Evolutionary conservation across 2,329 filamentous ascomycete genomes (phyloP).

Genomic region (Phialocephala sp.): DNA sequence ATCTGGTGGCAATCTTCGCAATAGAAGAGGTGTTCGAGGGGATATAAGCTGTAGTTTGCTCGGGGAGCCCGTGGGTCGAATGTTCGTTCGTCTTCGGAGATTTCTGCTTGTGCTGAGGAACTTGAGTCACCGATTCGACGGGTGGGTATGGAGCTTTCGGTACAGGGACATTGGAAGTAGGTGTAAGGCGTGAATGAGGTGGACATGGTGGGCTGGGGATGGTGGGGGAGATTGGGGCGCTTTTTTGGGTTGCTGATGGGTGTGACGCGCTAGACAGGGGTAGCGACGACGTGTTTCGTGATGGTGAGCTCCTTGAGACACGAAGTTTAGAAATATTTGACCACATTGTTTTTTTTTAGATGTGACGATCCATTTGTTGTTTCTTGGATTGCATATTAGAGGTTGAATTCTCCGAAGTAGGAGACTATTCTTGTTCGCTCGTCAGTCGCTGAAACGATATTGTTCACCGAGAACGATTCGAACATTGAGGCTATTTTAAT

Average conservation of each 20-base stretch:
- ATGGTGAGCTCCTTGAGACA: neutral
- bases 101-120: slow-evolving; percentile 42
- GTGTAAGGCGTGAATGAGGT: slow-evolving; percentile 63
- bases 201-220: slow-evolving; percentile 48
- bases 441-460: neutral
- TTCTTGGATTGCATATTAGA: no score
- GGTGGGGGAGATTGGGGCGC: slow-evolving; percentile 9
- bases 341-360: no score
- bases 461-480: neutral
- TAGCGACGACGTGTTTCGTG: slow-evolving; percentile 9
- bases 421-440: no score
- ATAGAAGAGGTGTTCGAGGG: slow-evolving; percentile 91
- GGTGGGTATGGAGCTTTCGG: slow-evolving; percentile 49
- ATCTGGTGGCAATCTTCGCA: slow-evolving; percentile 98
- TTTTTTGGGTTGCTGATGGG: slow-evolving; percentile 17
- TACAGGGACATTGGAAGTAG: slow-evolving; percentile 71
- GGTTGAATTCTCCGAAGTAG: no score
- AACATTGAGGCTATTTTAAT: neutral
- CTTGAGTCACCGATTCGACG: slow-evolving; percentile 44
- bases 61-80: slow-evolving; percentile 87
- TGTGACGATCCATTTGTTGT: no score
- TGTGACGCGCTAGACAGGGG: slow-evolving; percentile 24
- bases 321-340: no score
- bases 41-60: slow-evolving; percentile 90
- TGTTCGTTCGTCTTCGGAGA: slow-evolving; percentile 71